Conservation (phyloP, 768 basidiomycete genomes). For the Lactarius vividus region DNA sequence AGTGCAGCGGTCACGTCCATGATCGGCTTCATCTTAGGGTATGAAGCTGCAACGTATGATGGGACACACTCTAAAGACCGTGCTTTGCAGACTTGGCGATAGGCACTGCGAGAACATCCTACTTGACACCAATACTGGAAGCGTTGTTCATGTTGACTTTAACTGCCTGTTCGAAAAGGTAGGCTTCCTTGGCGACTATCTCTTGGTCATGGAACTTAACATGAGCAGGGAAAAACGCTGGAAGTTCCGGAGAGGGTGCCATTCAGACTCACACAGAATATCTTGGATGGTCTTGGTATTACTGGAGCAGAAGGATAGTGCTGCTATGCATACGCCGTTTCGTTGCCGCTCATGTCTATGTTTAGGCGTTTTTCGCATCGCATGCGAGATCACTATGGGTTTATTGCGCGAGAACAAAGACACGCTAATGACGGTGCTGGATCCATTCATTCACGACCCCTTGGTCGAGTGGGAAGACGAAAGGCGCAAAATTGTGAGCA, state of each 20-base stretch:
- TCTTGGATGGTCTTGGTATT: constrained; percentile 89
- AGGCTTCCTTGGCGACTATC: constrained; percentile 13
- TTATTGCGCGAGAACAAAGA: constrained; percentile 89
- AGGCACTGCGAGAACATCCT: constrained; percentile 96
- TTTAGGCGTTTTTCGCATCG: constrained; percentile 81
- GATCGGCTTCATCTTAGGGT: constrained; percentile 97
- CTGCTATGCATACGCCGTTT: background rate
- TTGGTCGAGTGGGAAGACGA: constrained; percentile 94
- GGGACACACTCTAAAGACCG: background rate
- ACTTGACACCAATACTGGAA: constrained; percentile 83
- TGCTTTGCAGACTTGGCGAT: constrained; percentile 77
- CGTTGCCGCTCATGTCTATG: constrained; percentile 2
- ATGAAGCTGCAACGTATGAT: constrained; percentile 30
- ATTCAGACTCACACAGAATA: constrained; percentile 90
- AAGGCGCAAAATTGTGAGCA: constrained; percentile 57
- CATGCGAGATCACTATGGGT: constrained; percentile 88
- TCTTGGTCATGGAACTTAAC: constrained; percentile 6
- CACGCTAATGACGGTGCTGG: constrained; percentile 90
- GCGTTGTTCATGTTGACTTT: constrained; percentile 95
- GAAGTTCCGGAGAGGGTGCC: constrained; percentile 91
- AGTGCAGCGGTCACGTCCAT: constrained; percentile 98
- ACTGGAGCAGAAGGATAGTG: constrained; percentile 84
- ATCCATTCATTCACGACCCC: constrained; percentile 96
- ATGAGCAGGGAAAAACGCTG: constrained; percentile 65
- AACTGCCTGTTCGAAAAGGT: constrained; percentile 98